These are phyloP conservation scores for Skeletonema grethae DNA, from an alignment of 108 stramenopile genomes.

Conservation along the genomic window DNA sequence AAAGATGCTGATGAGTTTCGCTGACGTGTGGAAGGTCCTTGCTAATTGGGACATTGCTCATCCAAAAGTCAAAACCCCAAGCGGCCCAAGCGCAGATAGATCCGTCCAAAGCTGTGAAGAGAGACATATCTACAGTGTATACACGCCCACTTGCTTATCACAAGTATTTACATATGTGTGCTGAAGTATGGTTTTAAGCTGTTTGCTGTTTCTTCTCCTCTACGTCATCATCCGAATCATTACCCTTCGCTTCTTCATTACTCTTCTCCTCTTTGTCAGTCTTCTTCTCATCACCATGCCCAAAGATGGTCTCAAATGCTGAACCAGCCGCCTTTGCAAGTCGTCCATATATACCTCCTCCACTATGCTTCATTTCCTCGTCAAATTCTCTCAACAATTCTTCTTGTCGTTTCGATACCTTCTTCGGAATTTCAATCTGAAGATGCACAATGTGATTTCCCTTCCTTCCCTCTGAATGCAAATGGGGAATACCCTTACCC, in stretches of 20 bases:
- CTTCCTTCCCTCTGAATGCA: slow-evolving; percentile 60
- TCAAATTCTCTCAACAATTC: slow-evolving; percentile 93
- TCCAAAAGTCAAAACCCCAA: too few relatives aligned
- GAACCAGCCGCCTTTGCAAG: slow-evolving; percentile 75
- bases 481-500: slow-evolving; percentile 87
- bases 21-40: neutral
- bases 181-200: slow-evolving; percentile 1
- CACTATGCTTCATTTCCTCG: slow-evolving; percentile 69
- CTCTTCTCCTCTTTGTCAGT: slow-evolving; percentile 29
- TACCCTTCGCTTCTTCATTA: slow-evolving; percentile 24
- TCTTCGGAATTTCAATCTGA: slow-evolving; percentile 89
- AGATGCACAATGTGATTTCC: slow-evolving; percentile 96
- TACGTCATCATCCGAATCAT: slow-evolving; percentile 32
- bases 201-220: slow-evolving; percentile 46
- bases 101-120: too few relatives aligned
- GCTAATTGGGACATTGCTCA: neutral
- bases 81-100: too few relatives aligned
- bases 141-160: too few relatives aligned
- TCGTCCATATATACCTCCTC: slow-evolving; percentile 64
- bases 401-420: slow-evolving; percentile 88
- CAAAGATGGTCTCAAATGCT: slow-evolving; percentile 74
- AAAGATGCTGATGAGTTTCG: neutral
- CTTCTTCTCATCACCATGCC: slow-evolving; percentile 45
- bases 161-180: slow-evolving; percentile 1
- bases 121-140: too few relatives aligned